These are phyloP conservation scores for Talaromyces sp. DNA, from an alignment of 2,329 filamentous ascomycete species.

Conservation along the genomic window DNA sequence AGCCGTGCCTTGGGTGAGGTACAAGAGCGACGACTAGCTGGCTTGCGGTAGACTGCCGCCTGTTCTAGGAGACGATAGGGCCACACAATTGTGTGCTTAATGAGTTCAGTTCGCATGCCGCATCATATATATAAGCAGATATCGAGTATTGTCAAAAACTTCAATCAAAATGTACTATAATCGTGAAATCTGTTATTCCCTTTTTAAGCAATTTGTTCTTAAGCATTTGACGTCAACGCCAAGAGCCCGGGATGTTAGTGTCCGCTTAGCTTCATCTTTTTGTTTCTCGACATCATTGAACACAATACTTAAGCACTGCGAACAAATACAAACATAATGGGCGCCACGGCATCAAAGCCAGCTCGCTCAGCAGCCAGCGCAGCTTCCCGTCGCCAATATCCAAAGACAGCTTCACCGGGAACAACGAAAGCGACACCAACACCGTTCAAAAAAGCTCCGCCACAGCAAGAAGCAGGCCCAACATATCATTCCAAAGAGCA, in stretches of 20 bases:
- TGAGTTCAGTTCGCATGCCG: neutral
- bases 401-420: constrained; percentile 46
- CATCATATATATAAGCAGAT: neutral
- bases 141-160: neutral
- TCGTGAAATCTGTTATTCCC: neutral
- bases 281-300: neutral
- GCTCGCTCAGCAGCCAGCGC: constrained; percentile 48
- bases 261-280: constrained; percentile 7
- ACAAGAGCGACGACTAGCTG: constrained; percentile 78
- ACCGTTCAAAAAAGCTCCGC: constrained; percentile 10
- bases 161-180: neutral
- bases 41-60: constrained; percentile 50
- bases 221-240: constrained; percentile 9
- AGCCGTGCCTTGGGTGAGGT: constrained; percentile 90
- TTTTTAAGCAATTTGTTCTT: neutral
- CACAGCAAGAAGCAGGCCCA: constrained; percentile 24
- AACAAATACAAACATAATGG: constrained; percentile 42
- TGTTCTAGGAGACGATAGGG: neutral
- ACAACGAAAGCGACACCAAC: constrained; percentile 30
- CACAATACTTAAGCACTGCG: neutral
- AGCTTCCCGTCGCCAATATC: constrained; percentile 54
- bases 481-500: constrained; percentile 36
- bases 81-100: neutral
- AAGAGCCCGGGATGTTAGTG: constrained; percentile 9
- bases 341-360: constrained; percentile 57